A percentile compares a stretch with the other conserved stretches of the same genome.
These are phyloP conservation scores for Lojkania enalia DNA, from an alignment of 2,329 filamentous ascomycete genomes.

Conservation along the genomic window DNA sequence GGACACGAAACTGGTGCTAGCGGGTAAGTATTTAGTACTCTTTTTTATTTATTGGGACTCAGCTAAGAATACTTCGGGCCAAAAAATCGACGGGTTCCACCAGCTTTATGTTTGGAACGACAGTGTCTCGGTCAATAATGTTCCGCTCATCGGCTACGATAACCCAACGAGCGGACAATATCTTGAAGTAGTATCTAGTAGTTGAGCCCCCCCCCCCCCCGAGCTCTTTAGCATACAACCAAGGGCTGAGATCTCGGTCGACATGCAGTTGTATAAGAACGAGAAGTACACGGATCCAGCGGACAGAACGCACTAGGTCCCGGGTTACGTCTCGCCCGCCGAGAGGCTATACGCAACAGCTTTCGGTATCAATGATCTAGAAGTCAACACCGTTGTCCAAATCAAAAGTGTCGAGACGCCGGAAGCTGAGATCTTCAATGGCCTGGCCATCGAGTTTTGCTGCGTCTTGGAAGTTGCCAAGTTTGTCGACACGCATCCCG, in stretches of 20 bases:
- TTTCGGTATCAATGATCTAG: background rate
- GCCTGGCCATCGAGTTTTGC: background rate
- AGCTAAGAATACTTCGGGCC: background rate
- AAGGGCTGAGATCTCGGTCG: background rate
- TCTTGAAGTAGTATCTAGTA: background rate
- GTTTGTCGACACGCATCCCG: background rate
- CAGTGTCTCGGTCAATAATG: background rate
- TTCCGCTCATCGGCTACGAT: background rate
- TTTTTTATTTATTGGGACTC: background rate
- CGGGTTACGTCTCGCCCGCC: background rate
- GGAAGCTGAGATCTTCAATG: background rate
- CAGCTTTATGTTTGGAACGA: conserved; percentile 1
- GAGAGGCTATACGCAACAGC: background rate
- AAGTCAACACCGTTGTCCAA: background rate
- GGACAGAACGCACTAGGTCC: background rate
- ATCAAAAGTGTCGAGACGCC: background rate
- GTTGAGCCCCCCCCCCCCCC: background rate
- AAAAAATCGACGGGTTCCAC: background rate
- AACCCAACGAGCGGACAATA: background rate
- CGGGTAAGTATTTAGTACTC: background rate
- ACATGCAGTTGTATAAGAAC: background rate
- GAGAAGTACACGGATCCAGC: background rate
- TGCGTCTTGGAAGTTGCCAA: background rate
- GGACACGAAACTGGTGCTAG: background rate
- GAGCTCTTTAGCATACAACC: background rate